Evolutionary conservation across 352 stramenopile species (phyloP), one percentile per base, ranked within the genome.

Genomic region (Phytopythium kandeliae): DNA sequence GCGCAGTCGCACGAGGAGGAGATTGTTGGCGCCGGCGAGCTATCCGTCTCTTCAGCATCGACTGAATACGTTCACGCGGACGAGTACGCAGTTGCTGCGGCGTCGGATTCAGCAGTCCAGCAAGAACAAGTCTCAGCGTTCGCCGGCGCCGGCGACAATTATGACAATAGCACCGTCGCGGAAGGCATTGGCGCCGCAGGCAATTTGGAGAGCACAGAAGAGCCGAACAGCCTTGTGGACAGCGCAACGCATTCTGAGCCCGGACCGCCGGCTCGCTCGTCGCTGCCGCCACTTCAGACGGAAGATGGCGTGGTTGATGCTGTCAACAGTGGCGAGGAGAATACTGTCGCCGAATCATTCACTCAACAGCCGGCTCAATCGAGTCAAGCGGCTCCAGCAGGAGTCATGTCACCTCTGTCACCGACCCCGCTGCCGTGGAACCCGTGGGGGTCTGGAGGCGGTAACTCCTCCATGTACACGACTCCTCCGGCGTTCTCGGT

Each of bases 371-470:
- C 40, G 1, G 31, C 13, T 31, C 31, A 34, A 7, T 21, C 46
- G 7, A 24, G n/a, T 5, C 8, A 35, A 1, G 16, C 17, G 15
- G 30, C 30, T 0, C 19, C 30, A 13, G 28, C 10, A 22, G 45
- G 45, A 12, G 45, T 51, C n/a, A 41, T 41, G 47, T 53, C 47
- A 13, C 47, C 47, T 0, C 21, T 53, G 21, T 53, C 47, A 3
- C 47, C 47, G 21, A 53, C 47, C 11, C 47, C 47, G 31, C 35
- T 53, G 16, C 47, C 47, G n/a, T 53, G 47, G 47, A 53, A 44
- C 33, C 22, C 47, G 10, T 53, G 47, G 47, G 47, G 47, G 0
- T 44, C 47, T 43, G 34, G 47, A 3, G 35, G 22, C 4, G 47
- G n/a, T 8, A 15, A 19, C n/a, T 51, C 47, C 2, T 13, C 12